Percentiles rank a stretch among this genome's conserved stretches.
Conservation (phyloP, 495 filamentous ascomycete genomes). For the Letharia columbiana region DNA sequence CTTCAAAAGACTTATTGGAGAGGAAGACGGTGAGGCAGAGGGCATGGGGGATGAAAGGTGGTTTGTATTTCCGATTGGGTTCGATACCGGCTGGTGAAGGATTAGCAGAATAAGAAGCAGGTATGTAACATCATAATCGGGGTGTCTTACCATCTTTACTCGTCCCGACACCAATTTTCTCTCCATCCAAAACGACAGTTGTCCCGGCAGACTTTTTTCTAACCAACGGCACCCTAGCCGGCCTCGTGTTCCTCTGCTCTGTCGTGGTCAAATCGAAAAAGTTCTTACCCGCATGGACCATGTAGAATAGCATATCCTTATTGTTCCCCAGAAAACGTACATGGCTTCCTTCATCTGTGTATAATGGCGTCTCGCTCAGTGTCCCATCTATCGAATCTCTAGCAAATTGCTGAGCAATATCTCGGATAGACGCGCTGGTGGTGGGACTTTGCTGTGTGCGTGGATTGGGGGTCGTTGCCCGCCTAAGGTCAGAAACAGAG, state of each 20-base stretch:
- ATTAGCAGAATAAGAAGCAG: not conserved
- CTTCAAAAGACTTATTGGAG: conserved; percentile 23
- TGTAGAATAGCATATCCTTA: conserved; percentile 28
- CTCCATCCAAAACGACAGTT: not conserved
- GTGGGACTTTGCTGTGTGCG: not conserved
- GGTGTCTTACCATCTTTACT: not conserved
- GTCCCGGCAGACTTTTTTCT: not conserved
- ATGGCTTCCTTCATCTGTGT: conserved; percentile 5
- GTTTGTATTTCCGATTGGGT: not conserved
- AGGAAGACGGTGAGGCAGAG: conserved; percentile 28
- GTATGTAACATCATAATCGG: not conserved
- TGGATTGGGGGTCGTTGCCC: conserved; percentile 11
- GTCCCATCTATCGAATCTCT: conserved; percentile 6
- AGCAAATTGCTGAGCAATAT: not conserved
- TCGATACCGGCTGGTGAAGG: not conserved
- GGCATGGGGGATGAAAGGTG: conserved; percentile 5
- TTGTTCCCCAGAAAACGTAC: conserved; percentile 27
- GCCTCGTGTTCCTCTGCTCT: not conserved
- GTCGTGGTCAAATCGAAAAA: conserved; percentile 10
- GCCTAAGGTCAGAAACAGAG: conserved; percentile 23
- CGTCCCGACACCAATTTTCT: not conserved
- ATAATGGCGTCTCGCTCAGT: conserved; percentile 14
- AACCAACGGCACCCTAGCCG: not conserved
- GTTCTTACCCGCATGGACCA: conserved; percentile 27
- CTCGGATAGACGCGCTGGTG: not conserved